phyloP scores from a whole-genome alignment of 495 filamentous ascomycete species.

The Podospora pseudocomata region DNA sequence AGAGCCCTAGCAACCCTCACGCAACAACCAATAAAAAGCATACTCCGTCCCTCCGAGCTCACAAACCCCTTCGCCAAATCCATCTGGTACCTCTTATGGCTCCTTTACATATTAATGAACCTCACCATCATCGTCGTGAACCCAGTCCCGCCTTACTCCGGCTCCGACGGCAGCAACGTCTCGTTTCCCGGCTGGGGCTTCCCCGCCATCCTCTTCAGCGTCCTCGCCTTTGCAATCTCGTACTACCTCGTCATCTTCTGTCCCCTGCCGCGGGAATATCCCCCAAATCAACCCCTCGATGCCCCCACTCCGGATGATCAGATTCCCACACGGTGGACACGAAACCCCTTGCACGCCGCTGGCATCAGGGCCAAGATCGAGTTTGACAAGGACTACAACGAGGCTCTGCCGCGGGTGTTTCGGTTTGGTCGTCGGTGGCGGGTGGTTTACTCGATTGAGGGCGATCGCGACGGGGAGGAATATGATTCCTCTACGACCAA shows the following conservation, averaged over 20 bases:
- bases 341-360: not conserved
- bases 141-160: not conserved
- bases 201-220: not conserved
- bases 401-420: not conserved
- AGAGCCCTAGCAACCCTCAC: not conserved
- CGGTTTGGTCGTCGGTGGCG: not conserved
- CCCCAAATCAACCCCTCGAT: not conserved
- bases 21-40: not conserved
- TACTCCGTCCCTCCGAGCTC: not conserved
- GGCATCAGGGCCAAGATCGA: not conserved
- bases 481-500: not conserved
- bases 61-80: too few relatives aligned
- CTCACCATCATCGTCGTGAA: not conserved
- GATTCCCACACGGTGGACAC: not conserved
- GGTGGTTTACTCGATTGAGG: not conserved
- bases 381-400: not conserved
- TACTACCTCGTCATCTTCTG: not conserved
- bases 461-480: not conserved
- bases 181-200: conserved; percentile 1
- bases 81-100: not conserved
- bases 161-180: not conserved
- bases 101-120: not conserved
- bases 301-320: too few relatives aligned
- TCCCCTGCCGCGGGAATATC: not conserved
- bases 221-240: not conserved